A percentile compares a stretch with the other conserved stretches of the same genome.
Evolutionary conservation across 371 early-diverging fungal species (phyloP).

Genomic region (Rhizopus stolonifer): DNA sequence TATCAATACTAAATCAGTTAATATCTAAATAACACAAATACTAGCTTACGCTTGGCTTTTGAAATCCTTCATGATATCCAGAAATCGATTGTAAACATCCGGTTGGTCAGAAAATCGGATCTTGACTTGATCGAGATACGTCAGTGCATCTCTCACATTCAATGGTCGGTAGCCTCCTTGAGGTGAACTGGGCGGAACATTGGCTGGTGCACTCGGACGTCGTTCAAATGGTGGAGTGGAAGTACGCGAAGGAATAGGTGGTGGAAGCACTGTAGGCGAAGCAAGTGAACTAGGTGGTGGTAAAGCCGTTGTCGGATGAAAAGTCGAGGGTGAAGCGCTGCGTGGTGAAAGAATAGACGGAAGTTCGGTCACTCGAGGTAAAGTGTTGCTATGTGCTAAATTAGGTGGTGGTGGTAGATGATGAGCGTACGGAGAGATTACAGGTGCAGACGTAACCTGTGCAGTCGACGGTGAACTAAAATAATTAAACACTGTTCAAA

Average conservation of each 20-base stretch:
- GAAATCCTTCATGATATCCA: conserved; percentile 99
- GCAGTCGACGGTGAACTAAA: conserved; percentile 17
- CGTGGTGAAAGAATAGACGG: conserved; percentile 23
- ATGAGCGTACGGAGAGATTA: conserved; percentile 24
- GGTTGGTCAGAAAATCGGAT: conserved; percentile 90
- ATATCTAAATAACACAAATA: not conserved
- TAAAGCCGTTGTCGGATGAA: conserved; percentile 5
- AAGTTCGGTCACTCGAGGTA: conserved; percentile 21
- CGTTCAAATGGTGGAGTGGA: conserved; percentile 23
- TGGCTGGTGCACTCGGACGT: conserved; percentile 13
- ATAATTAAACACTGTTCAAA: not conserved
- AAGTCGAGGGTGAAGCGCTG: conserved; percentile 20
- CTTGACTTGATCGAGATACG: conserved; percentile 98
- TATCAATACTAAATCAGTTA: conserved; percentile 75
- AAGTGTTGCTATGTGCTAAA: conserved; percentile 5
- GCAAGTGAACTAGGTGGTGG: conserved; percentile 24
- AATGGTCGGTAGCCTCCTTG: conserved; percentile 41
- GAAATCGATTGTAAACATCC: conserved; percentile 95
- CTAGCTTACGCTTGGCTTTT: conserved; percentile 88
- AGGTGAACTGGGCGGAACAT: conserved; percentile 5
- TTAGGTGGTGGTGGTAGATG: conserved; percentile 28
- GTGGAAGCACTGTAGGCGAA: conserved; percentile 15
- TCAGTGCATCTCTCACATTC: conserved; percentile 89
- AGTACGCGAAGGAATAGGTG: conserved; percentile 12
- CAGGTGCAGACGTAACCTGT: conserved; percentile 4